These are phyloP conservation scores for Fusarium pseudocircinatum DNA, from an alignment of 2,329 filamentous ascomycete species.

Conservation along the genomic window DNA sequence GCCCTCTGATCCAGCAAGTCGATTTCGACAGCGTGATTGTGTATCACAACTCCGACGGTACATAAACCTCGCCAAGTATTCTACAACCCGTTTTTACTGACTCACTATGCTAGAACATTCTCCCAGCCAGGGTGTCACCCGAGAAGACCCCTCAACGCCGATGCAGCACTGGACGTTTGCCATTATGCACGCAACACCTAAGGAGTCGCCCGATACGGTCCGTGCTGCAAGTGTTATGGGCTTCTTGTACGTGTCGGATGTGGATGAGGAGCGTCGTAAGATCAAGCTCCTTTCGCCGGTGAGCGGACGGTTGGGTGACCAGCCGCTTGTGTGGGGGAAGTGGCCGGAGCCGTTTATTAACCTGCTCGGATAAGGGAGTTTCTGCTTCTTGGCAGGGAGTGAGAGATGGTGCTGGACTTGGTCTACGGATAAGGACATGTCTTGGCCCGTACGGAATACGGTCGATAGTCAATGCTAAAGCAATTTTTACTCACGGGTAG, in stretches of 20 bases:
- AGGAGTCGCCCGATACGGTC: conserved; percentile 76
- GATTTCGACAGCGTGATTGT: conserved; percentile 79
- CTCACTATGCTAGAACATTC: conserved; percentile 38
- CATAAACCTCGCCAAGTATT: conserved; percentile 37
- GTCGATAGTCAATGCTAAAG: neutral
- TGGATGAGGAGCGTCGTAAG: conserved; percentile 84
- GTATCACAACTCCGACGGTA: conserved; percentile 74
- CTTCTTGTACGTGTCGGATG: conserved; percentile 91
- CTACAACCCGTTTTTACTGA: conserved; percentile 19
- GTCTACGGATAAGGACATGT: neutral
- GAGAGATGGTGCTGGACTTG: neutral
- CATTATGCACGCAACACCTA: conserved; percentile 79
- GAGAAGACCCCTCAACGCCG: conserved; percentile 69
- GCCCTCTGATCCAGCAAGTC: conserved; percentile 86
- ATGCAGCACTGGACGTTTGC: conserved; percentile 87
- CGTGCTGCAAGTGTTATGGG: conserved; percentile 87
- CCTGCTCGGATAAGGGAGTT: conserved; percentile 63
- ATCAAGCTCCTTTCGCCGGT: conserved; percentile 86
- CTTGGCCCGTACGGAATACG: neutral
- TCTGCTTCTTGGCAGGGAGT: neutral
- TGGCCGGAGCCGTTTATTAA: conserved; percentile 90
- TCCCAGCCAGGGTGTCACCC: conserved; percentile 63
- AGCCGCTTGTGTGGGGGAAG: conserved; percentile 82
- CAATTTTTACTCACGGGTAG: neutral
- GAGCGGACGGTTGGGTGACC: conserved; percentile 79